These are phyloP conservation scores for Juglanconis oblonga DNA, from an alignment of 2,329 filamentous ascomycete species.

Conservation along the genomic window DNA sequence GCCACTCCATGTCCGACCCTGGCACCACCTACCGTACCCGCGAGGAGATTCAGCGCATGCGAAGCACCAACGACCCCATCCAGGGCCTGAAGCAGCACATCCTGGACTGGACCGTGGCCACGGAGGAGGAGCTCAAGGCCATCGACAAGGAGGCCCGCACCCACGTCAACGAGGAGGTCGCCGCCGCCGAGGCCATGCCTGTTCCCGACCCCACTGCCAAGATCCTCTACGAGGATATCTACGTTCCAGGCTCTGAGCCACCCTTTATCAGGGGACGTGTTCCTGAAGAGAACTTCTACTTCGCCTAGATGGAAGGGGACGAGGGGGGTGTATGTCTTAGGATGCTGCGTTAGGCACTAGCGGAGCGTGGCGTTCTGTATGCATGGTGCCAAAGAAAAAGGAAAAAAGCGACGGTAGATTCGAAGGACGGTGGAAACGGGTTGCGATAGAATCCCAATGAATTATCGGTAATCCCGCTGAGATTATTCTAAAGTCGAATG, in stretches of 20 bases:
- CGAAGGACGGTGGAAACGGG: neutral
- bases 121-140: conserved; percentile 92
- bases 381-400: conserved; percentile 17
- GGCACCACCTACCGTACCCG: conserved; percentile 98
- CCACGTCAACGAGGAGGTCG: conserved; percentile 86
- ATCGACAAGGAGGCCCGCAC: conserved; percentile 91
- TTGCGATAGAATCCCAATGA: conserved; percentile 8
- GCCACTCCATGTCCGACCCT: conserved; percentile 99
- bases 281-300: conserved; percentile 93
- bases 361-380: conserved; percentile 10
- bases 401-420: neutral
- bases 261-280: conserved; percentile 83
- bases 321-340: conserved; percentile 11
- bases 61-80: conserved; percentile 97
- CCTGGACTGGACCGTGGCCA: conserved; percentile 87
- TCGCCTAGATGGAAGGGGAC: conserved; percentile 43
- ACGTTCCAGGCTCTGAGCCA: conserved; percentile 84
- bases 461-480: neutral
- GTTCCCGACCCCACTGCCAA: conserved; percentile 73
- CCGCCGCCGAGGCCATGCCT: conserved; percentile 83
- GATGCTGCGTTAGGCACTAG: neutral
- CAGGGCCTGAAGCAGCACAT: conserved; percentile 98
- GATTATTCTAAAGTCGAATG: neutral
- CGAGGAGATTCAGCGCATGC: conserved; percentile 99
- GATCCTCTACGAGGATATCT: conserved; percentile 96